phyloP scores from a whole-genome alignment of 2,329 filamentous ascomycete genomes.

The Colletotrichum siamense region DNA sequence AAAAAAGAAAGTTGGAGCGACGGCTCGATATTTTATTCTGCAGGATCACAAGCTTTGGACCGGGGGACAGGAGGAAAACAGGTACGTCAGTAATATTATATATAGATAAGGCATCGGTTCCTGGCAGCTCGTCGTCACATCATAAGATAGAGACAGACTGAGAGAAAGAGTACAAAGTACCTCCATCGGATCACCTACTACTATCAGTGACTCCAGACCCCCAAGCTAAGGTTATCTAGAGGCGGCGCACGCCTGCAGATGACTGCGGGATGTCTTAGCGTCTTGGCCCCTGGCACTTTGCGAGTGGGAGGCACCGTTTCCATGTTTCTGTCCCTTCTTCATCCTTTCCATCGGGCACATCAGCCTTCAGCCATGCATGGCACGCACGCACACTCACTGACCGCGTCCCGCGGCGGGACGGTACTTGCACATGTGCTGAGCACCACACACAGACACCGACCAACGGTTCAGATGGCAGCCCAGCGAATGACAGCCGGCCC shows the following conservation, averaged over 20 bases:
- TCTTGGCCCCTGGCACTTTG: background rate
- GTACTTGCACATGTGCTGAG: background rate
- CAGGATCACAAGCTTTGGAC: background rate
- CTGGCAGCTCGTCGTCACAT: constrained; percentile 19
- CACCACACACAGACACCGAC: background rate
- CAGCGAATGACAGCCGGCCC: constrained; percentile 23
- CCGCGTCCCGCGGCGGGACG: background rate
- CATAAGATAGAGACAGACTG: constrained; percentile 11
- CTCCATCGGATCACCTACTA: background rate
- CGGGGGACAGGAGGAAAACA: background rate
- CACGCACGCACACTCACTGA: background rate
- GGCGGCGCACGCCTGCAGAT: background rate
- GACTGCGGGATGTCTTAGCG: constrained; percentile 16
- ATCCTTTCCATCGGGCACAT: background rate
- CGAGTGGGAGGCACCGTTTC: background rate
- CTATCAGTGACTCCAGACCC: background rate
- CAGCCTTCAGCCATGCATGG: background rate
- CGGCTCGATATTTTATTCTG: background rate
- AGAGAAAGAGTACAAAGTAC: background rate
- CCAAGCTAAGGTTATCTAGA: constrained; percentile 11
- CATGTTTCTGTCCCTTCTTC: background rate
- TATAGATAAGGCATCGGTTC: constrained; percentile 18
- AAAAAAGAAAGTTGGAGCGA: background rate
- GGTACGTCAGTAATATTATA: constrained; percentile 17
- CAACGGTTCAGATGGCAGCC: constrained; percentile 19